These are phyloP conservation scores for Nectriaceae sp. DNA, from an alignment of 2,329 filamentous ascomycete species.

Conservation along the genomic window DNA sequence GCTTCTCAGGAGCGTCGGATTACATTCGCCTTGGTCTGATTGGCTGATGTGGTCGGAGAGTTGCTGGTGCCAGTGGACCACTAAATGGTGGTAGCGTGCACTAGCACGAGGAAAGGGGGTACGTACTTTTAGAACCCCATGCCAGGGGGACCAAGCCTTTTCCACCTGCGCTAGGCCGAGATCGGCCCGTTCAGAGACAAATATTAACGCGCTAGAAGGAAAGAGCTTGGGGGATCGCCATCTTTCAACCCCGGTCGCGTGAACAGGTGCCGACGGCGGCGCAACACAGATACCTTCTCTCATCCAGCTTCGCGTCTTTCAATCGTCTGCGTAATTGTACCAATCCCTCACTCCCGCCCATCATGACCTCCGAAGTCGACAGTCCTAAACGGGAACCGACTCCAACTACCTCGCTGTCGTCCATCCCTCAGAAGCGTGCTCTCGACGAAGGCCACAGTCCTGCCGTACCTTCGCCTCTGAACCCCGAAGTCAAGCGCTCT, in stretches of 20 bases:
- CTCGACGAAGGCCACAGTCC: constrained; percentile 72
- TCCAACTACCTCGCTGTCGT: constrained; percentile 42
- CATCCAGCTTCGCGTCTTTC: too few relatives aligned
- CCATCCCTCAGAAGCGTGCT: constrained; percentile 64
- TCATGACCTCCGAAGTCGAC: constrained; percentile 39
- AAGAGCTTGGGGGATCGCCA: too few relatives aligned
- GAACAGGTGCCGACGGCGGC: not conserved
- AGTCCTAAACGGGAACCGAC: constrained; percentile 44
- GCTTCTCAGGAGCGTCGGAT: constrained; percentile 28
- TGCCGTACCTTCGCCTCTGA: constrained; percentile 72
- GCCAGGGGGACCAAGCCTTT: constrained; percentile 27
- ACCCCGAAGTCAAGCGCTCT: constrained; percentile 58
- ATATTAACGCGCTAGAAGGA: too few relatives aligned
- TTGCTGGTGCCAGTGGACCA: not conserved
- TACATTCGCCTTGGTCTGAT: constrained; percentile 27
- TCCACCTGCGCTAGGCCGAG: constrained; percentile 28
- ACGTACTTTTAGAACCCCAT: too few relatives aligned
- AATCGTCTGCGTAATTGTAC: too few relatives aligned
- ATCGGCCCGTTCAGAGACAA: too few relatives aligned
- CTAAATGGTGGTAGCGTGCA: not conserved
- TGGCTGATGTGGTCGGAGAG: constrained; percentile 24
- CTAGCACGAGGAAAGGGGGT: too few relatives aligned
- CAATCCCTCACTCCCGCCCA: too few relatives aligned
- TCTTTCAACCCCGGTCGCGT: too few relatives aligned
- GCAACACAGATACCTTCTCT: too few relatives aligned